These are phyloP conservation scores for Paraconiothyrium brasiliense DNA, from an alignment of 2,329 filamentous ascomycete genomes.

Conservation along the genomic window DNA sequence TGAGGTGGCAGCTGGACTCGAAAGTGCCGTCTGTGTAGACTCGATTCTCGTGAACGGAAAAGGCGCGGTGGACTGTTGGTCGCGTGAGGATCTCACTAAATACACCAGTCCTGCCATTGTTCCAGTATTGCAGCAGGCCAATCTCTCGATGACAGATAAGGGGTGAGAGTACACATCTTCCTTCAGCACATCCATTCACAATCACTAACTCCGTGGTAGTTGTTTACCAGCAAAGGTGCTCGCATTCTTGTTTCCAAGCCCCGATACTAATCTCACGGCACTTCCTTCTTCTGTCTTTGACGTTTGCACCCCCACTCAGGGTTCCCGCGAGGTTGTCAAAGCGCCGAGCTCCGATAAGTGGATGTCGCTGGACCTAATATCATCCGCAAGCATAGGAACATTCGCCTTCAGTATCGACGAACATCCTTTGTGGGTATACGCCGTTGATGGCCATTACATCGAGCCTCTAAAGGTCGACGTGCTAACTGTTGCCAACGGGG, in stretches of 20 bases:
- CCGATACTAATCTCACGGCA: constrained; percentile 16
- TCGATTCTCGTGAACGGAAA: constrained; percentile 71
- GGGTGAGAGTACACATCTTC: constrained; percentile 42
- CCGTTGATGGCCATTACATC: constrained; percentile 65
- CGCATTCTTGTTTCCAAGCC: constrained; percentile 38
- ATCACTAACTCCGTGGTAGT: constrained; percentile 8
- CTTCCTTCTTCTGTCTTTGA: constrained; percentile 33
- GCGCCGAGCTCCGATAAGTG: constrained; percentile 54
- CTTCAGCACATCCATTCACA: no score
- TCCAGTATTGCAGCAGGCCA: constrained; percentile 41
- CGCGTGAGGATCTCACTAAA: constrained; percentile 55
- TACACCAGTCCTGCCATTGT: constrained; percentile 46
- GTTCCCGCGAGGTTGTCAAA: constrained; percentile 55
- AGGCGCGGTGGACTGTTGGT: constrained; percentile 63
- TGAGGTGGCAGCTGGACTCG: constrained; percentile 56
- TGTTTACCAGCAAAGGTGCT: constrained; percentile 58
- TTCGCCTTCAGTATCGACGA: constrained; percentile 59
- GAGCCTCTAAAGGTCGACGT: constrained; percentile 61
- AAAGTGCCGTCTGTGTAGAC: constrained; percentile 65
- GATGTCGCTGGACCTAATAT: constrained; percentile 66
- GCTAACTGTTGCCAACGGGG: constrained; percentile 60
- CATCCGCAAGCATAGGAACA: constrained; percentile 57
- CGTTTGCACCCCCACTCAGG: constrained; percentile 59
- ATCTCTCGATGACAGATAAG: constrained; percentile 51
- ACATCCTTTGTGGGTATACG: constrained; percentile 64